phyloP scores from a whole-genome alignment of 176 grass and related monocot genomes.

The Dendrocalamus sinicus region DNA sequence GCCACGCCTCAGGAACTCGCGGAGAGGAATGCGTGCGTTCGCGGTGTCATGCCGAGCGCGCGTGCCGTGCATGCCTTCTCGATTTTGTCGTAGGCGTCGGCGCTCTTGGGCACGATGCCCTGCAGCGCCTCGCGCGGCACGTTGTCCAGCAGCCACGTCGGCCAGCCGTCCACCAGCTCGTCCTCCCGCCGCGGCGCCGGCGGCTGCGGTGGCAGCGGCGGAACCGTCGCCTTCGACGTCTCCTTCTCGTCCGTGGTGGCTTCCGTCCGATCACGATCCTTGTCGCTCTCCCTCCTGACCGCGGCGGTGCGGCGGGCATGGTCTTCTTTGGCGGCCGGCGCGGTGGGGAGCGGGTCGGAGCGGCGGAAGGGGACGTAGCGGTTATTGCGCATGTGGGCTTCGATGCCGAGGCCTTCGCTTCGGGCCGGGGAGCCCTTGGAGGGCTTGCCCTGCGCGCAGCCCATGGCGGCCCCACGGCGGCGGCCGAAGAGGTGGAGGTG shows the following conservation, averaged over 20 bases:
- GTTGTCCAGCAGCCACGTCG: slow-evolving; percentile 64
- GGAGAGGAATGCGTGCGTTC: neutral
- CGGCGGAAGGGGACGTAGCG: slow-evolving; percentile 14
- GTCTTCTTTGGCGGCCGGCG: neutral
- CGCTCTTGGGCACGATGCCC: slow-evolving; percentile 60
- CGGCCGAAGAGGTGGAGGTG: slow-evolving; percentile 5
- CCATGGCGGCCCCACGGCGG: slow-evolving; percentile 40
- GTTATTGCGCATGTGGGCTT: slow-evolving; percentile 42
- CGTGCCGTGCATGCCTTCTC: slow-evolving; percentile 47
- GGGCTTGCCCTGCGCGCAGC: slow-evolving; percentile 64
- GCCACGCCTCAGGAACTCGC: neutral
- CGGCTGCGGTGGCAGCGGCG: neutral
- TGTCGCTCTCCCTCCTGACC: neutral
- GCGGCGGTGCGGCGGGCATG: neutral
- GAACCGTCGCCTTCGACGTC: neutral
- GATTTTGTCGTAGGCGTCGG: slow-evolving; percentile 74
- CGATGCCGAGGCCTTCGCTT: slow-evolving; percentile 49
- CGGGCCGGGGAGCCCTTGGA: slow-evolving; percentile 46
- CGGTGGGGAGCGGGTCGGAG: slow-evolving; percentile 35
- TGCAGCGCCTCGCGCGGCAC: slow-evolving; percentile 55
- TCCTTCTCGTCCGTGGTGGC: neutral
- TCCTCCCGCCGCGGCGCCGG: neutral
- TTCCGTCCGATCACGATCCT: neutral
- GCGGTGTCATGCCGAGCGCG: neutral
- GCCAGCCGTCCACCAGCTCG: slow-evolving; percentile 68